These are phyloP conservation scores for Alternaria triticina DNA, from an alignment of 2,329 filamentous ascomycete species.

Conservation along the genomic window DNA sequence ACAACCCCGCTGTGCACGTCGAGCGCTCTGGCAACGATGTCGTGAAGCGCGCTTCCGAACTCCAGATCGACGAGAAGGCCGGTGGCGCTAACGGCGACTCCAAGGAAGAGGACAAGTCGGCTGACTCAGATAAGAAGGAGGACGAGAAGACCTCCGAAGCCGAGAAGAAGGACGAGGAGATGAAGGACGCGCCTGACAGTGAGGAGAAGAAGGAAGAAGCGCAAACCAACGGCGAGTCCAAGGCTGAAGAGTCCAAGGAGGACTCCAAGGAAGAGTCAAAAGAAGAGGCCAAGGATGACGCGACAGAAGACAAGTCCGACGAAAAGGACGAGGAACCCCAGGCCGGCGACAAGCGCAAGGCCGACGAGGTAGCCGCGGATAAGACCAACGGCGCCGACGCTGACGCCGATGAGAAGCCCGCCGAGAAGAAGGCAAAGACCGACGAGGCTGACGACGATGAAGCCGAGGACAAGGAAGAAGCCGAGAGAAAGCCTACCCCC, in stretches of 20 bases:
- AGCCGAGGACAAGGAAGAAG: constrained; percentile 30
- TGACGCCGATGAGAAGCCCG: constrained; percentile 5
- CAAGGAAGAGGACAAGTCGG: constrained; percentile 41
- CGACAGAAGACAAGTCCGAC: constrained; percentile 10
- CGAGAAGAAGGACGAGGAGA: constrained; percentile 40
- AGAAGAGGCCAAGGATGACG: constrained; percentile 35
- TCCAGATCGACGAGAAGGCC: constrained; percentile 60
- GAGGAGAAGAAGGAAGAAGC: constrained; percentile 31
- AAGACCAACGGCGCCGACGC: constrained; percentile 27
- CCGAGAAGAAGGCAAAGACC: constrained; percentile 36
- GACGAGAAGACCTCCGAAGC: constrained; percentile 40
- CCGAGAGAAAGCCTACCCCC: constrained; percentile 32
- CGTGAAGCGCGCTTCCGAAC: constrained; percentile 67
- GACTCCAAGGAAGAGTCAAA: constrained; percentile 28
- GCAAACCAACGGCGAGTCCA: constrained; percentile 30
- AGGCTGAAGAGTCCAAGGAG: constrained; percentile 28
- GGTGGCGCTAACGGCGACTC: constrained; percentile 48
- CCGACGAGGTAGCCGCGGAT: constrained; percentile 27
- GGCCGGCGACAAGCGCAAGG: constrained; percentile 46
- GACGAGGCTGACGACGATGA: constrained; percentile 34
- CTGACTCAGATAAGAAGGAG: constrained; percentile 31
- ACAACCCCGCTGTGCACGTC: constrained; percentile 67
- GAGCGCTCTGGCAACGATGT: constrained; percentile 68
- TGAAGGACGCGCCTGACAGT: constrained; percentile 24
- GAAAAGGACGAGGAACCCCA: constrained; percentile 22